These are phyloP conservation scores for Aphanomyces cochlioides DNA, from an alignment of 352 stramenopile genomes.

Conservation along the genomic window DNA sequence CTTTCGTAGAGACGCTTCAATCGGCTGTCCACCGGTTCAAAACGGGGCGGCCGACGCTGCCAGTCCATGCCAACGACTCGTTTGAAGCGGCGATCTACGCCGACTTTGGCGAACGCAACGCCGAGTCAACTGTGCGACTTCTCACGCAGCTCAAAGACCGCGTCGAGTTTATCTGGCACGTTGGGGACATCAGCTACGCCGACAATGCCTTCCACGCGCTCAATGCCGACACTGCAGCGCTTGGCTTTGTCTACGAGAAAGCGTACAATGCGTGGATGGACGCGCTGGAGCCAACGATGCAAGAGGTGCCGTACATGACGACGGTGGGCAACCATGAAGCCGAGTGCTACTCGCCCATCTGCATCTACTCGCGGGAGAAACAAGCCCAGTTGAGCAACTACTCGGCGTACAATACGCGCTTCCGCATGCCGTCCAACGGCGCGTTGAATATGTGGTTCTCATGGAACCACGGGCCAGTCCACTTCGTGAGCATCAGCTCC, in stretches of 20 bases:
- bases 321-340: slow-evolving; percentile 83
- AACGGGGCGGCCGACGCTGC: slow-evolving; percentile 32
- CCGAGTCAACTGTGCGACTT: slow-evolving; percentile 38
- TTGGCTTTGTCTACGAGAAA: slow-evolving; percentile 83
- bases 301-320: slow-evolving; percentile 74
- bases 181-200: slow-evolving; percentile 68
- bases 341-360: slow-evolving; percentile 75
- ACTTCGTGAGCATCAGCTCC: slow-evolving; percentile 80
- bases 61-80: slow-evolving; percentile 29
- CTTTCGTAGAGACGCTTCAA: slow-evolving; percentile 22
- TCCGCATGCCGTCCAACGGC: slow-evolving; percentile 75
- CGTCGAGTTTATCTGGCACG: slow-evolving; percentile 63
- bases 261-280: slow-evolving; percentile 86
- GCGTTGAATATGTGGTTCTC: slow-evolving; percentile 86
- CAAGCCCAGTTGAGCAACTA: slow-evolving; percentile 71
- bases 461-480: slow-evolving; percentile 76
- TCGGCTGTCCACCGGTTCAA: slow-evolving; percentile 25
- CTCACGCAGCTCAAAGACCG: slow-evolving; percentile 37
- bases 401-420: slow-evolving; percentile 77
- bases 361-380: slow-evolving; percentile 45
- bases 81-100: slow-evolving; percentile 58
- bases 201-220: slow-evolving; percentile 34
- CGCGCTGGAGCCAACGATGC: slow-evolving; percentile 48
- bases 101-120: slow-evolving; percentile 50
- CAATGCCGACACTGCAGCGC: slow-evolving; percentile 29